Conservation (phyloP, 495 filamentous ascomycete genomes). For the Cercophora samala region DNA sequence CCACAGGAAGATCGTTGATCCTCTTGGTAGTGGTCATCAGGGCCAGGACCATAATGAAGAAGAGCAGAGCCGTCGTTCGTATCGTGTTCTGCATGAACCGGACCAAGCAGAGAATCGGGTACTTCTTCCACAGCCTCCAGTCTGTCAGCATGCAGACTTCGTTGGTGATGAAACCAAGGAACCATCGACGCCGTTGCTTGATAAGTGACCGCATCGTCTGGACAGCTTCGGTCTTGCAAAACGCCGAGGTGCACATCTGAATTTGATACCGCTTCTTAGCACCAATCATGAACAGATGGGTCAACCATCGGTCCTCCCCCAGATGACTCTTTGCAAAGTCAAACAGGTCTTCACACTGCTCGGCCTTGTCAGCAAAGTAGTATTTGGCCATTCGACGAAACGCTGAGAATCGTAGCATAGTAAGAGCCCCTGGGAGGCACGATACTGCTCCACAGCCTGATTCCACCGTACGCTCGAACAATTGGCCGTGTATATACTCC, state of each 20-base stretch:
- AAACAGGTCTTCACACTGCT: constrained; percentile 93
- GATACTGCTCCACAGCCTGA: constrained; percentile 94
- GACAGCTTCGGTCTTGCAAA: constrained; percentile 98
- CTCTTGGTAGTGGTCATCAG: constrained; percentile 80
- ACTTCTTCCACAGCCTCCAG: constrained; percentile 82
- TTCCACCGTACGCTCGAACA: constrained; percentile 95
- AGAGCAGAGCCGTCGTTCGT: constrained; percentile 88
- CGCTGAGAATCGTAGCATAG: constrained; percentile 92
- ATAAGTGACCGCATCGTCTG: constrained; percentile 81
- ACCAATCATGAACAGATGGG: constrained; percentile 98
- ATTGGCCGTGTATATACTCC: constrained; percentile 96
- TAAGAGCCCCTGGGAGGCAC: constrained; percentile 90
- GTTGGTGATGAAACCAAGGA: constrained; percentile 96
- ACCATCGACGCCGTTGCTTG: constrained; percentile 96
- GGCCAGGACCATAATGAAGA: constrained; percentile 91
- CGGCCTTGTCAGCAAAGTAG: constrained; percentile 97
- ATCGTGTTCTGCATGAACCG: constrained; percentile 97
- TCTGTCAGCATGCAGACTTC: constrained; percentile 99
- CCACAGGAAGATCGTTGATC: constrained; percentile 75
- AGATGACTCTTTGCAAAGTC: constrained; percentile 95
- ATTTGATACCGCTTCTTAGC: constrained; percentile 92
- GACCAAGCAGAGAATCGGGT: constrained; percentile 83
- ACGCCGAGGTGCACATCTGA: constrained; percentile 94
- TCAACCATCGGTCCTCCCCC: constrained; percentile 95
- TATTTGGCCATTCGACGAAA: constrained; percentile 98